Evolutionary conservation across 768 basidiomycete genomes (phyloP).

Genomic region (Daedalea quercina): DNA sequence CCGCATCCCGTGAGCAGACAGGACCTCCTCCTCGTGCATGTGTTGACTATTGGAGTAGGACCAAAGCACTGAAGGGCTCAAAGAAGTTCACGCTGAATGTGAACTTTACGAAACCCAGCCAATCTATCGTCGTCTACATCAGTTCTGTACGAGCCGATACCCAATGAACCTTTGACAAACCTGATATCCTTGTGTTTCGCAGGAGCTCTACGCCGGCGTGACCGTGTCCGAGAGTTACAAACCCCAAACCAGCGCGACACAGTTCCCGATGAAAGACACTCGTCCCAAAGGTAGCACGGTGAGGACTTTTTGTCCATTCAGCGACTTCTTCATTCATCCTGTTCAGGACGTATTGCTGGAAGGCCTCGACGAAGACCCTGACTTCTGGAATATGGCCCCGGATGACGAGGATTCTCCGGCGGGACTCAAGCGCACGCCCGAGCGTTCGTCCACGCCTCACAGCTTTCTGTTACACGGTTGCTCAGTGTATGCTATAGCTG

Average conservation of each 20-base stretch:
- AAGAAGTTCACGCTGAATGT: constrained; percentile 58
- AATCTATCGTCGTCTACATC: constrained; percentile 52
- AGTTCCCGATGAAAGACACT: constrained; percentile 67
- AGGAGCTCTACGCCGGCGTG: constrained; percentile 77
- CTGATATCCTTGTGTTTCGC: constrained; percentile 9
- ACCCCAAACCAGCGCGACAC: constrained; percentile 43
- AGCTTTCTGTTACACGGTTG: background rate
- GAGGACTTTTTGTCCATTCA: constrained; percentile 10
- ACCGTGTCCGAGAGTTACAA: constrained; percentile 45
- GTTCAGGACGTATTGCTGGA: constrained; percentile 57
- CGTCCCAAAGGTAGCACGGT: constrained; percentile 61
- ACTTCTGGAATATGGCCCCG: constrained; percentile 54
- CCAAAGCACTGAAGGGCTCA: constrained; percentile 51
- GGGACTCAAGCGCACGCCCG: constrained; percentile 24
- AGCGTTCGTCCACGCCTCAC: background rate
- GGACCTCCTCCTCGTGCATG: background rate
- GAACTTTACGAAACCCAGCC: constrained; percentile 68
- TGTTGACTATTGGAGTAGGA: constrained; percentile 35
- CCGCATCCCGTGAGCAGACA: constrained; percentile 59
- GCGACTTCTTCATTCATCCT: background rate
- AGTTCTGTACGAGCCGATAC: constrained; percentile 42
- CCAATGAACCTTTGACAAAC: background rate
- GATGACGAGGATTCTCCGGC: constrained; percentile 24
- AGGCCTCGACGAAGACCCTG: constrained; percentile 60
- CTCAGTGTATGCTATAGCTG: no score